Evolutionary conservation across 768 basidiomycete species (phyloP).

Genomic region (Tulasnella sp.): DNA sequence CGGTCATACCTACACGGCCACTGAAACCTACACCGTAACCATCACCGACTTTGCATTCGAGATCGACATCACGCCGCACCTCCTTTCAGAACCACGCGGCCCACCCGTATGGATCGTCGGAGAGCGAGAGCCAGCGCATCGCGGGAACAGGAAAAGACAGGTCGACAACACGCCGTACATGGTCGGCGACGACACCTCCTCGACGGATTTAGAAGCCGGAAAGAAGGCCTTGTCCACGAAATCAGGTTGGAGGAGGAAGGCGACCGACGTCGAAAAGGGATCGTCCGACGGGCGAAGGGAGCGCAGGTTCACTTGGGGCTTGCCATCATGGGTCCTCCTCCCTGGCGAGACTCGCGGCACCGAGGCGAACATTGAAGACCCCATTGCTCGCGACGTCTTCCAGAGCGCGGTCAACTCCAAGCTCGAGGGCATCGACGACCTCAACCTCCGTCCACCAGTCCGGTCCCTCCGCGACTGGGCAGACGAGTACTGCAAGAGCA

Average conservation of each 20-base stretch:
- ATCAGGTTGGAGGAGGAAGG: constrained; percentile 33
- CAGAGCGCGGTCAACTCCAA: neutral
- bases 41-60: constrained; percentile 69
- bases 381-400: neutral
- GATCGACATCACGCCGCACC: constrained; percentile 51
- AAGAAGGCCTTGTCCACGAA: constrained; percentile 5
- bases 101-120: constrained; percentile 56
- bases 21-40: constrained; percentile 54
- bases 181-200: constrained; percentile 25
- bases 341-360: constrained; percentile 3
- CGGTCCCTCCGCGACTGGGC: constrained; percentile 73
- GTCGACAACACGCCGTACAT: constrained; percentile 40
- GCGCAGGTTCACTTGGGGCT: constrained; percentile 33
- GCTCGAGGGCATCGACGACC: constrained; percentile 7
- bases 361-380: constrained; percentile 16
- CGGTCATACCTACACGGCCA: constrained; percentile 24
- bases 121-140: constrained; percentile 60
- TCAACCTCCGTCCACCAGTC: constrained; percentile 40
- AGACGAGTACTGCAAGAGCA: constrained; percentile 71
- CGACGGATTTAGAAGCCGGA: constrained; percentile 36
- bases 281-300: neutral
- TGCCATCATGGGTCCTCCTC: constrained; percentile 47
- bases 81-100: constrained; percentile 33
- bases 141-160: constrained; percentile 60
- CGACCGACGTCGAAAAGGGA: constrained; percentile 40